These are phyloP conservation scores for Marchantia paleacea DNA, from an alignment of 225 moss, liverwort and hornwort species.

Conservation along the genomic window DNA sequence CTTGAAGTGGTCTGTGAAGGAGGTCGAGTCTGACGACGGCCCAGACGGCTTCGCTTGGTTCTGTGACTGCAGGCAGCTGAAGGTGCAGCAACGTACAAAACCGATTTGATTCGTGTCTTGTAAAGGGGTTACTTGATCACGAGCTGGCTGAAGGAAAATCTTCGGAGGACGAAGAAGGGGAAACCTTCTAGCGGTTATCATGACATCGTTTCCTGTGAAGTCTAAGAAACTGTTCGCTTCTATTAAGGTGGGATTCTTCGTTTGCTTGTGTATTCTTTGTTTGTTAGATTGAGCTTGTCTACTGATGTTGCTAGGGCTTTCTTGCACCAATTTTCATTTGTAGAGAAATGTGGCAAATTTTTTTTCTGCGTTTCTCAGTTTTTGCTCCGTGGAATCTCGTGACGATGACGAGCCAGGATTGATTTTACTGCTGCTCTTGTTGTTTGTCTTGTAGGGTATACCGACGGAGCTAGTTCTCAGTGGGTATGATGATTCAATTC, in stretches of 20 bases:
- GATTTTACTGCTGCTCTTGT: background rate
- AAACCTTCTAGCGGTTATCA: background rate
- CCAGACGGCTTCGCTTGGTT: too few relatives aligned
- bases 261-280: too few relatives aligned
- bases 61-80: too few relatives aligned
- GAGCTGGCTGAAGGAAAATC: too few relatives aligned
- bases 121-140: too few relatives aligned
- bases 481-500: conserved; percentile 68
- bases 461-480: conserved; percentile 66
- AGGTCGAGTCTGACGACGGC: too few relatives aligned
- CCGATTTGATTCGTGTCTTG: too few relatives aligned
- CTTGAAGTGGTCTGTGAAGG: too few relatives aligned
- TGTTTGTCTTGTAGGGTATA: conserved; percentile 38
- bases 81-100: too few relatives aligned
- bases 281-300: too few relatives aligned
- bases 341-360: background rate
- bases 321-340: background rate
- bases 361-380: background rate
- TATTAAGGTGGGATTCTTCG: conserved; percentile 22
- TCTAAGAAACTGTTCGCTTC: conserved; percentile 23
- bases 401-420: background rate
- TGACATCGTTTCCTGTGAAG: conserved; percentile 32
- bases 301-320: too few relatives aligned
- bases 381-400: background rate
- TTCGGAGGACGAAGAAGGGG: too few relatives aligned